Evolutionary conservation across 345 rosid genomes (phyloP), one percentile per base, ranked within the genome.

Genomic region (Camelina laxa): DNA sequence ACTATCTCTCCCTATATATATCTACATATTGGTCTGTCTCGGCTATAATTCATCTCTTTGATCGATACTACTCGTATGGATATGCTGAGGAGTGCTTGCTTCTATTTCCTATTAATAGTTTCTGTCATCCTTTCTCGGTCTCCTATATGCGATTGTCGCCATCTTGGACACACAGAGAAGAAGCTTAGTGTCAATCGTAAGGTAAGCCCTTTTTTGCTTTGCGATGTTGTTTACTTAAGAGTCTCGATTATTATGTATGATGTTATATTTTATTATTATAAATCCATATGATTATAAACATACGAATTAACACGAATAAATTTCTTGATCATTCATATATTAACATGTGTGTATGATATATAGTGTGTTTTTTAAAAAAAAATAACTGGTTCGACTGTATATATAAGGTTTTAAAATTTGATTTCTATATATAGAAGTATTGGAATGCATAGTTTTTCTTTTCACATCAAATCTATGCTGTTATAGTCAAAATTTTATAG

Each of bases 71-170:
- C 33, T 64, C 35, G 27, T 20, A 42, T 58, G 31, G 58, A 66
- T 72, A 49, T 50, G 73, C 51, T 77, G 72, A 77, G 63, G 60
- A 65, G 42, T 65, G 60, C 77, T 68, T 75, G 77, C 76, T 48
- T 67, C 41, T 76, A 16, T 59, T 48, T 67, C 63, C 51, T 86
- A 75, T 78, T 87, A 36, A 65, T 85, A 36, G 68, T 64, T 21
- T 64, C 76, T 77, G 7, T 86, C 6, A 71, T 77, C 70, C 33
- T 86, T 50, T 73, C 80, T 71, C 50, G 83, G 39, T 75, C 79
- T 80, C 83, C 70, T 63, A 80, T 83, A 80, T 84, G 86, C 57
- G 70, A 76, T 55, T 85, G 85, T 45, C 89, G 90, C 58, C 80
- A 58, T 73, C 83, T 86, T 47, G 79, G 64, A 41, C 69, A 63